phyloP scores from a whole-genome alignment of 108 stramenopile genomes.

The Schizochytrium sp. region DNA sequence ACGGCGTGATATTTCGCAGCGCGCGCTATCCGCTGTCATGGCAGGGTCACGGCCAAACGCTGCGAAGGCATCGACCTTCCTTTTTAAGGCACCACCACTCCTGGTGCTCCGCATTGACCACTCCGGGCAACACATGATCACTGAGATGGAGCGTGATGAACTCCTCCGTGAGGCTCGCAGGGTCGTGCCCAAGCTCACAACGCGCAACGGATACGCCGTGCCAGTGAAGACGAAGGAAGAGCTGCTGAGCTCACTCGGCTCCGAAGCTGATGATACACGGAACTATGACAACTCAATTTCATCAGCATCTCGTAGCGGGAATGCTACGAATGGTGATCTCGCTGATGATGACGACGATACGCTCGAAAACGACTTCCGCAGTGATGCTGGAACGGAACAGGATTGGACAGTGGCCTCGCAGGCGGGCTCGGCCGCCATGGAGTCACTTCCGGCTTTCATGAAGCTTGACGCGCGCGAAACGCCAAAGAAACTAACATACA shows the following conservation, averaged over 20 bases:
- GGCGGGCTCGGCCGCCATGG: background rate
- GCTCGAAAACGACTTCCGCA: too few species aligned
- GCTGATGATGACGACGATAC: too few species aligned
- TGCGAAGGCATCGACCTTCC: background rate
- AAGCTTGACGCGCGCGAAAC: background rate
- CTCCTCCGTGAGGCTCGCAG: slow-evolving; percentile 4
- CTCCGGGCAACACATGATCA: background rate
- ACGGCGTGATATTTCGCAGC: background rate
- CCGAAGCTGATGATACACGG: background rate
- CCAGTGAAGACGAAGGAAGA: slow-evolving; percentile 22
- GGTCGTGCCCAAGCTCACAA: slow-evolving; percentile 37
- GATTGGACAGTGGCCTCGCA: too few species aligned
- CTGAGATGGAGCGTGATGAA: slow-evolving; percentile 42
- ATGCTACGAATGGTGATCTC: too few species aligned
- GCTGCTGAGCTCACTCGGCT: slow-evolving; percentile 21
- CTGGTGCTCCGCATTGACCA: slow-evolving; percentile 27
- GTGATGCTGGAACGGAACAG: too few species aligned
- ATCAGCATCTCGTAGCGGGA: too few species aligned
- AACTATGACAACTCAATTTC: too few species aligned
- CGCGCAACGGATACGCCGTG: background rate
- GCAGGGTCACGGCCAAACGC: background rate
- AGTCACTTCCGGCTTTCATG: slow-evolving; percentile 17
- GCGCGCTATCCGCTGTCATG: background rate
- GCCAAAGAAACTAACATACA: background rate
- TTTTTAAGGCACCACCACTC: slow-evolving; percentile 35